Evolutionary conservation across 768 basidiomycete species (phyloP).

Genomic region (Boletellus sp.): DNA sequence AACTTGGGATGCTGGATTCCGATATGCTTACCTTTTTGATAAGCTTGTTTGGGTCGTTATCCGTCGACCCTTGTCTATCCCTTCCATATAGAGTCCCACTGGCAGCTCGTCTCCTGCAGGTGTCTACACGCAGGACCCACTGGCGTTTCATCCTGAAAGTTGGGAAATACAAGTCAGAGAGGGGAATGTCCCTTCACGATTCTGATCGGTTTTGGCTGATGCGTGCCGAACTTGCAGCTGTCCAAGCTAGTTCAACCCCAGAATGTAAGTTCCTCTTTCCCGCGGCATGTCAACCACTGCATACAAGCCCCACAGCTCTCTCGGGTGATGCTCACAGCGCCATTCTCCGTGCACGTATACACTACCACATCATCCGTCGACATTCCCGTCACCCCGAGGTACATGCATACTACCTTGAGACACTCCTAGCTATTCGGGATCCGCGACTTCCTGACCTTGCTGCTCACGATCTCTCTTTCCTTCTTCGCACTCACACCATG

Average conservation of each 20-base stretch:
- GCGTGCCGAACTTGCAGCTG: conserved; percentile 40
- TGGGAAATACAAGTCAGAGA: conserved; percentile 40
- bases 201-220: conserved; percentile 66
- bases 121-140: conserved; percentile 28
- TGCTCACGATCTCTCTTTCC: conserved; percentile 33
- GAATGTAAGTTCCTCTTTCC: conserved; percentile 14
- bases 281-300: conserved; percentile 1
- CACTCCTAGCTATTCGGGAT: conserved; percentile 33
- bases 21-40: conserved; percentile 42
- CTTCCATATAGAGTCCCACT: conserved; percentile 30
- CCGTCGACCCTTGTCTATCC: conserved; percentile 28
- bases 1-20: conserved; percentile 34
- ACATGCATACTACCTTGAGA: conserved; percentile 46
- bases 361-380: conserved; percentile 40
- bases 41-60: conserved; percentile 49
- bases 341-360: conserved; percentile 34
- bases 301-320: conserved; percentile 11
- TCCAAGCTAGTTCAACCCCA: conserved; percentile 7
- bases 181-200: conserved; percentile 32
- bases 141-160: conserved; percentile 51
- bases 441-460: conserved; percentile 27
- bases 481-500: conserved; percentile 32
- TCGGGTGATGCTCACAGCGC: conserved; percentile 6
- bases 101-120: conserved; percentile 25
- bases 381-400: conserved; percentile 38